Evolutionary conservation across 2,329 filamentous ascomycete genomes (phyloP).

Genomic region (Trichoderma asperellum): DNA sequence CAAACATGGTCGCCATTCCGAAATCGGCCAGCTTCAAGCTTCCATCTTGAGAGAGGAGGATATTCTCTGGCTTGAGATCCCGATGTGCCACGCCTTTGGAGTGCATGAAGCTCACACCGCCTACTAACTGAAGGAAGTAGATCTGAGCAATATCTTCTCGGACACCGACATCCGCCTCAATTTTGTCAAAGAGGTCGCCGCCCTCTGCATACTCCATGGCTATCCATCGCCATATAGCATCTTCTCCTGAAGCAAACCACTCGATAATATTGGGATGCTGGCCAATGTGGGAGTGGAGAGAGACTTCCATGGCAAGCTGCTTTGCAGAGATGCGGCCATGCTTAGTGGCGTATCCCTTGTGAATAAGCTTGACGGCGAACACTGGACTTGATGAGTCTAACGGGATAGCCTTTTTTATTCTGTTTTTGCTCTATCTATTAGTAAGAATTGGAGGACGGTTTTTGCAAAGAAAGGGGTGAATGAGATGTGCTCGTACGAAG

Average conservation of each 20-base stretch:
- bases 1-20: conserved; percentile 90
- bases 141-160: conserved; percentile 92
- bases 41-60: conserved; percentile 81
- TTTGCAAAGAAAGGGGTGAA: conserved; percentile 3
- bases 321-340: conserved; percentile 87
- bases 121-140: conserved; percentile 91
- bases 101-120: conserved; percentile 93
- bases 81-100: conserved; percentile 93
- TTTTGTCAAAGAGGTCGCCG: conserved; percentile 98
- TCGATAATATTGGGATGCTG: conserved; percentile 93
- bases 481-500: conserved; percentile 67
- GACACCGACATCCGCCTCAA: conserved; percentile 96
- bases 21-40: conserved; percentile 96
- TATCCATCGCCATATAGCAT: conserved; percentile 90
- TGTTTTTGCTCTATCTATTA: conserved; percentile 43
- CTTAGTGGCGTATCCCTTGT: conserved; percentile 91
- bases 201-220: conserved; percentile 97
- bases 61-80: conserved; percentile 93
- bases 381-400: conserved; percentile 70
- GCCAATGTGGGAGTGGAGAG: conserved; percentile 84
- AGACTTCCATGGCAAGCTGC: conserved; percentile 90
- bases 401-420: conserved; percentile 91
- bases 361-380: conserved; percentile 98
- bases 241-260: conserved; percentile 87
- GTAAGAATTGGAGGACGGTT: conserved; percentile 9